phyloP scores from a whole-genome alignment of 768 basidiomycete species.

The Butyriboletus loyo region DNA sequence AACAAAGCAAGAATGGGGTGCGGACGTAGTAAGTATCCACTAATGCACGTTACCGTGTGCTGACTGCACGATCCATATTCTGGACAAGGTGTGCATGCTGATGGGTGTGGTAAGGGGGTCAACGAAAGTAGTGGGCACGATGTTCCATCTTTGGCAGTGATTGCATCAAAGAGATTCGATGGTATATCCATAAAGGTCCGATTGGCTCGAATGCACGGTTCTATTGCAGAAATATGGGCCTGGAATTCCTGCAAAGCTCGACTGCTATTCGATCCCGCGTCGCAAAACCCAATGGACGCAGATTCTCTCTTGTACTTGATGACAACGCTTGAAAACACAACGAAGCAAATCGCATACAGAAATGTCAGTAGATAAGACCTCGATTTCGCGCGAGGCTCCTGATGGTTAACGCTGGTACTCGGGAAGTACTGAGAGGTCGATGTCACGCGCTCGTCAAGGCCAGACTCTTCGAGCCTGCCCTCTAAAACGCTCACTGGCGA shows the following conservation, averaged over 20 bases:
- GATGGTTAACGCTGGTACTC: slow-evolving; percentile 27
- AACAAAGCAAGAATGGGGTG: slow-evolving; percentile 52
- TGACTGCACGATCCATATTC: slow-evolving; percentile 62
- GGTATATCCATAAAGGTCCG: slow-evolving; percentile 42
- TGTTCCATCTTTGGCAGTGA: slow-evolving; percentile 31
- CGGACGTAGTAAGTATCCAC: slow-evolving; percentile 62
- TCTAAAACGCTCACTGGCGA: slow-evolving; percentile 21
- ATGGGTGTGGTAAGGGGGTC: slow-evolving; percentile 54
- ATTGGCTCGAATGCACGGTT: slow-evolving; percentile 57
- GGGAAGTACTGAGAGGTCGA: slow-evolving; percentile 40
- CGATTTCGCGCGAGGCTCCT: slow-evolving; percentile 13
- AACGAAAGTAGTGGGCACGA: slow-evolving; percentile 55
- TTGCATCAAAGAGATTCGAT: slow-evolving; percentile 24
- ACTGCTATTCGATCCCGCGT: slow-evolving; percentile 61
- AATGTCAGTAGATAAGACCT: slow-evolving; percentile 39
- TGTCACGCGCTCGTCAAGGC: slow-evolving; percentile 24
- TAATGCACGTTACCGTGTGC: slow-evolving; percentile 60
- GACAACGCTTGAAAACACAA: slow-evolving; percentile 34
- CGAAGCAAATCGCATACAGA: slow-evolving; percentile 37
- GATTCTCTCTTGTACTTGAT: slow-evolving; percentile 66
- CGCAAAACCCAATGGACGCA: slow-evolving; percentile 72
- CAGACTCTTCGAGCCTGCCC: slow-evolving; percentile 13
- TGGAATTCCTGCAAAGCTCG: slow-evolving; percentile 47
- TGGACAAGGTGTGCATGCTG: slow-evolving; percentile 70
- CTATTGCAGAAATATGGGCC: slow-evolving; percentile 43